These are phyloP conservation scores for Fraxinus ornus DNA, from an alignment of 305 asterid species.

Conservation along the genomic window DNA sequence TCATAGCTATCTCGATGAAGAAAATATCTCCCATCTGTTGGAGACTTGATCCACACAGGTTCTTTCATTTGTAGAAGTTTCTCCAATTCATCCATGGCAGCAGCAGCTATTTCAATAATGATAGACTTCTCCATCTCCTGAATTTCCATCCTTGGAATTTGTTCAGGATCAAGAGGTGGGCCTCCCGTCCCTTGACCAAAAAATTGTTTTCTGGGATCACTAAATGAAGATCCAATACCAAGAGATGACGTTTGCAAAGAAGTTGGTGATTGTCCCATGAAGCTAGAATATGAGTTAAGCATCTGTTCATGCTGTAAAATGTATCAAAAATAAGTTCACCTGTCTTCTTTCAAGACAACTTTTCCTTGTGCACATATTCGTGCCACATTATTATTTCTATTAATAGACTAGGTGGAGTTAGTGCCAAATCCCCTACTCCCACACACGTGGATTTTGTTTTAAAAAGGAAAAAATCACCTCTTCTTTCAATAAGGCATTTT, in stretches of 20 bases:
- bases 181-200: slow-evolving; percentile 22
- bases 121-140: slow-evolving; percentile 37
- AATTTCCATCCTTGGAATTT: slow-evolving; percentile 19
- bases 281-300: slow-evolving; percentile 33
- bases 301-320: slow-evolving; percentile 42
- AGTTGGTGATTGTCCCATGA: slow-evolving; percentile 28
- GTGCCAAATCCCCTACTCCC: neutral
- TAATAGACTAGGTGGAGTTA: neutral
- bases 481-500: slow-evolving; percentile 54
- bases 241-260: slow-evolving; percentile 13
- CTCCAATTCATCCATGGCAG: slow-evolving; percentile 55
- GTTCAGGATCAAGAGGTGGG: slow-evolving; percentile 22
- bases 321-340: neutral
- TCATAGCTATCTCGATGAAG: slow-evolving; percentile 54
- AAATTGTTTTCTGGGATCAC: slow-evolving; percentile 18
- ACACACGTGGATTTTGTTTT: neutral
- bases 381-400: neutral
- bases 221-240: slow-evolving; percentile 18
- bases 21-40: slow-evolving; percentile 37
- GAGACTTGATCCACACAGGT: slow-evolving; percentile 59
- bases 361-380: neutral
- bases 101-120: slow-evolving; percentile 36
- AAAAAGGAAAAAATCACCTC: slow-evolving; percentile 38
- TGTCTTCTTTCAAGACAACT: neutral
- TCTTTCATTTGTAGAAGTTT: slow-evolving; percentile 52